Base-by-base conservation (phyloP, 441 rosid genomes). In the Biscutella laevigata region DNA sequence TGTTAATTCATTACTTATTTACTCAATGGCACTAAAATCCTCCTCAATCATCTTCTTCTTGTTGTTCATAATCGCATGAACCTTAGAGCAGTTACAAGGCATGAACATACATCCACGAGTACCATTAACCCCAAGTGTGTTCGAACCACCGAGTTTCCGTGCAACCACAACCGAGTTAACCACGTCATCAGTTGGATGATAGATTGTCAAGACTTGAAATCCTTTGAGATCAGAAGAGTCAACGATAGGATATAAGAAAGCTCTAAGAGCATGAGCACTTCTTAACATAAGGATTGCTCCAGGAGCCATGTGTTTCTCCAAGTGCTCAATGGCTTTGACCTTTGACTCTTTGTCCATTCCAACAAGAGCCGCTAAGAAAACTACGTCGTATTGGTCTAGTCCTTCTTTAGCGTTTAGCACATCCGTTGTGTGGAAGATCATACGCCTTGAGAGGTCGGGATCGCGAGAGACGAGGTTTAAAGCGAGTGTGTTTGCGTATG, bases 261-360 rank as follows among this genome's bases (percentile, higher is more conserved):
- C 88, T 60, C 96, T 72, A 59, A 95, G 90, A 5, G 86, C 90
- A 28, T 91, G 83, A n/a, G 91, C 95, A 48, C 98, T 88, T 68
- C 98, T 76, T 40, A 85, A 59, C 95, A 91, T 74, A 44, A 85
- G 49, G 0, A 74, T 4, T 7, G 85, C 74, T 8, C 87, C 90
- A 3, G 80, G 84, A 56, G 79, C 77, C 98, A 91, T 85, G 61
- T 75, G 61, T 68, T 80, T 81, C 6, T 74, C 83, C 73, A 91
- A 36, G 71, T 85, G 96, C 10, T 76, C 83, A 24, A 85, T 57
- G 35, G 79, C 74, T 43, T 52, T 62, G 15, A 72, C 66, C 75
- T 91, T 91, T 46, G 61, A 80, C 45, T 78, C 87, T 77, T 71
- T 82, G 50, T 73, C 79, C 88, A 85, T 78, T 6, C 98, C 98